phyloP scores from a whole-genome alignment of 1,284 basidiomycete species.

The Chondrostereum purpureum region DNA sequence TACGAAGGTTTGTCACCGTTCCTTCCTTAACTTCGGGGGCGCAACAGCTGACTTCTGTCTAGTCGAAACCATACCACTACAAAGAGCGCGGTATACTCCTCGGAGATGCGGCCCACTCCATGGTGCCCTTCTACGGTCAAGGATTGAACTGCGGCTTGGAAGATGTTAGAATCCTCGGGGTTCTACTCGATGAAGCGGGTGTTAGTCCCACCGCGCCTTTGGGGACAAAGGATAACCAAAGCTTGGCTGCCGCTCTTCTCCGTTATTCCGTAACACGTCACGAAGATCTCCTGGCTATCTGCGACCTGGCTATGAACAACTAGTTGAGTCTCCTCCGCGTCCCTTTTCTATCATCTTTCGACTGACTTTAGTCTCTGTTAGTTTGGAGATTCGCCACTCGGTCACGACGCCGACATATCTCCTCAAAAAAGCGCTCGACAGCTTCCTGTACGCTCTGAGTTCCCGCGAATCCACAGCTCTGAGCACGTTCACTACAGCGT shows the following conservation, averaged over 20 bases:
- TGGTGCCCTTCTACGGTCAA: conserved; percentile 99
- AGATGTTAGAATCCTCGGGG: conserved; percentile 86
- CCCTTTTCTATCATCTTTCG: conserved; percentile 2
- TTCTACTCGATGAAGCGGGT: conserved; percentile 64
- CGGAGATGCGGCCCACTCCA: conserved; percentile 92
- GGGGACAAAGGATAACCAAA: conserved; percentile 41
- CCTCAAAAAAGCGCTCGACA: conserved; percentile 79
- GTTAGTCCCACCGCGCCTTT: conserved; percentile 33
- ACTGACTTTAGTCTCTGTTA: too few relatives aligned
- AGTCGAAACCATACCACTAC: conserved; percentile 88
- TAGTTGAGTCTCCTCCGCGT: conserved; percentile 65
- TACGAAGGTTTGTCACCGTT: conserved; percentile 86
- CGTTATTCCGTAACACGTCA: conserved; percentile 78
- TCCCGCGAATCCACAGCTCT: conserved; percentile 38
- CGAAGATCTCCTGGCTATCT: conserved; percentile 86
- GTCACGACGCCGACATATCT: conserved; percentile 82
- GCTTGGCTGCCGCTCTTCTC: conserved; percentile 62
- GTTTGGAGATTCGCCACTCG: conserved; percentile 89
- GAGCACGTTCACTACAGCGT: conserved; percentile 30
- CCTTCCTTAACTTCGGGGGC: conserved; percentile 22
- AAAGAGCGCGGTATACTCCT: conserved; percentile 82
- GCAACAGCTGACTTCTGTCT: conserved; percentile 11
- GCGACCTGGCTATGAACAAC: conserved; percentile 88
- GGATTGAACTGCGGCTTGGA: conserved; percentile 97
- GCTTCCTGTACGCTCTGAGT: conserved; percentile 59